Conservation (phyloP, 768 basidiomycete genomes). For the Pleurotus tuoliensis region DNA sequence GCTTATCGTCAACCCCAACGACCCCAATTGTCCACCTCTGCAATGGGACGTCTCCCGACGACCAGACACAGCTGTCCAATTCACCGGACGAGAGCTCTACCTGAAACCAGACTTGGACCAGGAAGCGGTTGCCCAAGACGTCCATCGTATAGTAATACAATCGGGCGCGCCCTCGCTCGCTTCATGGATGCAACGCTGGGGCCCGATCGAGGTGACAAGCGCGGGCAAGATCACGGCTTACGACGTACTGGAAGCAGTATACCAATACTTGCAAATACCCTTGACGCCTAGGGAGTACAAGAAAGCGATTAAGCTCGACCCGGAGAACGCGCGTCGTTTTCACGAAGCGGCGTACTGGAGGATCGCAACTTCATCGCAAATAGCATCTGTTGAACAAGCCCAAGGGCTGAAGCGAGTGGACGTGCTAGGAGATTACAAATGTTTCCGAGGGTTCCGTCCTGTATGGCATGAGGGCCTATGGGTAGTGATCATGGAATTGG, state of each 20-base stretch:
- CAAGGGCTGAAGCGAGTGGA: slow-evolving; percentile 4
- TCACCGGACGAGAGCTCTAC: slow-evolving; percentile 1
- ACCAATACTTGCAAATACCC: neutral
- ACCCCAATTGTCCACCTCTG: slow-evolving; percentile 1
- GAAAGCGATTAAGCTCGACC: slow-evolving; percentile 3
- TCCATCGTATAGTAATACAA: neutral
- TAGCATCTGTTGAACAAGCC: neutral
- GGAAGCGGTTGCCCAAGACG: neutral
- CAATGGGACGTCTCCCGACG: slow-evolving; percentile 4
- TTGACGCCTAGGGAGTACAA: slow-evolving; percentile 1
- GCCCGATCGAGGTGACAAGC: neutral
- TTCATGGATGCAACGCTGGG: slow-evolving; percentile 3
- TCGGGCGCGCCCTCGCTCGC: neutral
- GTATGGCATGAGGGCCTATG: slow-evolving; percentile 3
- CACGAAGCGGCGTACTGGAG: slow-evolving; percentile 5
- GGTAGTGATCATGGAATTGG: slow-evolving; percentile 2
- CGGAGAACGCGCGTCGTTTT: neutral
- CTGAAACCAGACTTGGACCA: neutral
- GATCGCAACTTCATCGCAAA: slow-evolving; percentile 1
- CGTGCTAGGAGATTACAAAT: slow-evolving; percentile 3
- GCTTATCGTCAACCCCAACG: slow-evolving; percentile 7
- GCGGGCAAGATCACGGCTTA: neutral
- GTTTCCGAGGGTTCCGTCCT: slow-evolving; percentile 2
- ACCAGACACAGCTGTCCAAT: slow-evolving; percentile 5
- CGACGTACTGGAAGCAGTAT: neutral